Conservation (phyloP, 306 rosid genomes). For the Cicer cuneatum region DNA sequence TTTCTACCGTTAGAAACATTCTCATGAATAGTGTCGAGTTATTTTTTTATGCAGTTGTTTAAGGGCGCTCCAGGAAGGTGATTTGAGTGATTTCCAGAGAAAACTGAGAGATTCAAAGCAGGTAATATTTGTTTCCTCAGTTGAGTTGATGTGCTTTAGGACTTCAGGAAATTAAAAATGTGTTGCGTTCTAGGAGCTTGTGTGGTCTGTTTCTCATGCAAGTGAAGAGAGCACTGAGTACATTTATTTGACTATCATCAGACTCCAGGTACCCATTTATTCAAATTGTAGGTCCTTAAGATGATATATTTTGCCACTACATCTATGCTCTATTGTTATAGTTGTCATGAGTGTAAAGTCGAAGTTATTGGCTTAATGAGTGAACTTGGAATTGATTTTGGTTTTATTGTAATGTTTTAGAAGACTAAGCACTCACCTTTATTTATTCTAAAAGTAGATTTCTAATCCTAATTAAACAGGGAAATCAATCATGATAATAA, state of each 20-base stretch:
- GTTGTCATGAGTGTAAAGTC: conserved; percentile 3
- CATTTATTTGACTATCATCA: conserved; percentile 75
- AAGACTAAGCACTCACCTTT: background rate
- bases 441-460: background rate
- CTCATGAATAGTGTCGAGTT: conserved; percentile 33
- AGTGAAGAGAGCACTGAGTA: conserved; percentile 93
- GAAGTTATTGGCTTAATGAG: background rate
- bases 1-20: conserved; percentile 11
- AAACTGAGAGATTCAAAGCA: conserved; percentile 81
- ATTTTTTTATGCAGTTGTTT: conserved; percentile 67
- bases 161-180: conserved; percentile 38
- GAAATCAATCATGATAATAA: background rate
- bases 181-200: conserved; percentile 69
- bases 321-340: conserved; percentile 13
- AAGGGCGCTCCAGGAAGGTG: conserved; percentile 89
- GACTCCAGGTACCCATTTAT: conserved; percentile 72
- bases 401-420: conserved; percentile 1
- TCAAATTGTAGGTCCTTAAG: conserved; percentile 33
- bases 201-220: conserved; percentile 81
- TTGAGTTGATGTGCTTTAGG: conserved; percentile 30
- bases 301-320: conserved; percentile 4
- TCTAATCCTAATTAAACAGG: background rate
- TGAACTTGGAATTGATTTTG: conserved; percentile 19
- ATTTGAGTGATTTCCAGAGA: conserved; percentile 58
- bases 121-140: conserved; percentile 58